Base-by-base conservation (phyloP, 2,329 filamentous ascomycete species). In the Apiospora malaysiana region DNA sequence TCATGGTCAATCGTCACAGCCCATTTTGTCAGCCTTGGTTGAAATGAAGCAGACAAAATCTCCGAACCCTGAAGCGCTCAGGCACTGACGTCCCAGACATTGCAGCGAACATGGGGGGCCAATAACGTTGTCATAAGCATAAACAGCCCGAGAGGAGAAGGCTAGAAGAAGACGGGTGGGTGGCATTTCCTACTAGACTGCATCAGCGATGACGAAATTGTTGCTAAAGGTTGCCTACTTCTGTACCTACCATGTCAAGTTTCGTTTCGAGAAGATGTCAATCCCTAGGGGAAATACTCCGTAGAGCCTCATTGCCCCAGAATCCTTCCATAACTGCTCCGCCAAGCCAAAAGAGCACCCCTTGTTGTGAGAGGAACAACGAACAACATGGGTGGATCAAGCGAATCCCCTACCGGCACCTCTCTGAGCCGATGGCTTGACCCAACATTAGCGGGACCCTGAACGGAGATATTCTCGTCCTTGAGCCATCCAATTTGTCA, bases 401-500 rank as follows among this genome's bases (percentile, higher is more conserved):
- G 56, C 56, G 56, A 63, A 63, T 63, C 32, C 56, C 56, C 56
- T 63, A 63, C 56, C 56, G 56, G 56, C 56, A 63, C 56, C 27
- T 63, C 7, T 21, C 8, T 63, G 56, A 63, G 27, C 56, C 56
- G 56, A 63, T 40, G 56, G 21, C 56, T 63, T 40, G 56, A 63
- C 56, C 56, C 56, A 63, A 63, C n/a, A 40, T 40, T 63, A 63
- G 56, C 56, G 56, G 27, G 27, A 40, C 56, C 56, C 27, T 40
- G 51, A 3, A 46, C 43, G 7, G 18, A 6, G 21, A 47, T 47
- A 16, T n/a, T 56, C 27, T 37, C 0, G 16, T n/a, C 3, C 3
- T 32, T 32, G 32, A 32, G 6, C 32, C 32, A 14, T 56, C 18
- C 32, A 40, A 63, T 63, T 63, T 63, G 56, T 63, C 56, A 63